Base-by-base conservation (phyloP, 345 rosid species). In the Moricandia moricandioides region DNA sequence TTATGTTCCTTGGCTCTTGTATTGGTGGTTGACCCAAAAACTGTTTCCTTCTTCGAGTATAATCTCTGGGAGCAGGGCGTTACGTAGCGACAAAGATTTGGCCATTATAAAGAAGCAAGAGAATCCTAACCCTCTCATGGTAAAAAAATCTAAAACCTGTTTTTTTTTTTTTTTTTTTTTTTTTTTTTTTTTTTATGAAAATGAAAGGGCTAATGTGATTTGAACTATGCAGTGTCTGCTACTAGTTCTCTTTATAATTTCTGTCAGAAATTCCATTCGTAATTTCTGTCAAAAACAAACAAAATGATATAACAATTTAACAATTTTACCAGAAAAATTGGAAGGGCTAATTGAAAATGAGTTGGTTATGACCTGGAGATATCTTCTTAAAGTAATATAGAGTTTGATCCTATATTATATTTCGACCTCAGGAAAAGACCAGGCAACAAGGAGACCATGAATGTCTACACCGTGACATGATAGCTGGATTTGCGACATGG, bases 11-110 rank as follows among this genome's bases (percentile, higher is more conserved):
- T 91, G 96, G 93, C 39, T 94, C 26, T 78, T 91, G 61, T 69
- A 90, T 84, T 88, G 95, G 95, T 94, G 96, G 96, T 83, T 94
- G 88, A 80, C 86, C 21, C 96, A 91, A 74, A 94, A 94, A 72
- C 81, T 84, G 87, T 89, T 91, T 77, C 77, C 92, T 27, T 71
- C 92, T 1, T 76, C 85, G 54, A 86, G 88, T 69, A 62, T 87
- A 1, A 31, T 79, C 79, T 39, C 87, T 0, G 84, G 91, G 24
- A 83, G 83, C 65, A 62, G 8, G 40, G 80, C 81, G 0, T n/a
- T 84, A 59, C 82, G 81, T 49, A 64, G 85, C 71, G 83, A 76
- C 27, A 74, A 11, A 14, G 98, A 91, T 79, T 7, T 83, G 27
- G 86, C 72, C 66, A 67, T 84, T 24, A 4, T 80, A 39, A 75